phyloP scores from a whole-genome alignment of 164 flowering plant species.

The Akebia trifoliata region DNA sequence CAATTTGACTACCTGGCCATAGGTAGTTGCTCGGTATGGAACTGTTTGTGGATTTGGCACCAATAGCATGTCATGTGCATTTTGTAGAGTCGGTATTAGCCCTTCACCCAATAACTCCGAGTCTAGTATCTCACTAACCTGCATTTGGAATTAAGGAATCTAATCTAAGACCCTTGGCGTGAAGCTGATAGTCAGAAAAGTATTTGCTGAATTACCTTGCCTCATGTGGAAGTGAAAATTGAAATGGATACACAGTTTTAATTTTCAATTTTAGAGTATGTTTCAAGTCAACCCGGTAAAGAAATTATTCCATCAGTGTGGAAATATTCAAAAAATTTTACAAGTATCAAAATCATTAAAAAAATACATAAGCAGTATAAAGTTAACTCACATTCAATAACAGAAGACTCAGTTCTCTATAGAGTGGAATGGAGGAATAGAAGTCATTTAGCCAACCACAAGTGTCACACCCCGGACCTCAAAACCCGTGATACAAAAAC shows the following conservation, averaged over 20 bases:
- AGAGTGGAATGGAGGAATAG: no score
- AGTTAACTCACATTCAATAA: no score
- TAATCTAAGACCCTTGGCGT: background rate
- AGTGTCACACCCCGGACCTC: no score
- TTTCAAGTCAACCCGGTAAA: background rate
- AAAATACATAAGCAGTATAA: no score
- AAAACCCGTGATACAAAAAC: no score
- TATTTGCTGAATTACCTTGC: background rate
- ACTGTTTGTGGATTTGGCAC: slow-evolving; percentile 68
- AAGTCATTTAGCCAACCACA: no score
- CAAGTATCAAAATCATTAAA: background rate
- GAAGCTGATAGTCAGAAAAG: background rate
- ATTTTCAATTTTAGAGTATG: background rate
- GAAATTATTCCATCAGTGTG: background rate
- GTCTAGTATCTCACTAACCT: slow-evolving; percentile 99
- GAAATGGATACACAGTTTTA: background rate
- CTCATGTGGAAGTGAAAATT: background rate
- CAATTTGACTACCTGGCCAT: slow-evolving; percentile 64
- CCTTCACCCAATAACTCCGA: slow-evolving; percentile 98
- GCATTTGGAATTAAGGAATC: slow-evolving; percentile 20
- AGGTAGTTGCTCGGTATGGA: slow-evolving; percentile 73
- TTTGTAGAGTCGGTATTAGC: slow-evolving; percentile 81
- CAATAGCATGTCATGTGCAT: slow-evolving; percentile 82
- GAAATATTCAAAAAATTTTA: background rate
- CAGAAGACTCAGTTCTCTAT: no score